A percentile compares a stretch with the other conserved stretches of the same genome.
phyloP scores from a whole-genome alignment of 768 basidiomycete genomes.

The Dioszegia crocea region DNA sequence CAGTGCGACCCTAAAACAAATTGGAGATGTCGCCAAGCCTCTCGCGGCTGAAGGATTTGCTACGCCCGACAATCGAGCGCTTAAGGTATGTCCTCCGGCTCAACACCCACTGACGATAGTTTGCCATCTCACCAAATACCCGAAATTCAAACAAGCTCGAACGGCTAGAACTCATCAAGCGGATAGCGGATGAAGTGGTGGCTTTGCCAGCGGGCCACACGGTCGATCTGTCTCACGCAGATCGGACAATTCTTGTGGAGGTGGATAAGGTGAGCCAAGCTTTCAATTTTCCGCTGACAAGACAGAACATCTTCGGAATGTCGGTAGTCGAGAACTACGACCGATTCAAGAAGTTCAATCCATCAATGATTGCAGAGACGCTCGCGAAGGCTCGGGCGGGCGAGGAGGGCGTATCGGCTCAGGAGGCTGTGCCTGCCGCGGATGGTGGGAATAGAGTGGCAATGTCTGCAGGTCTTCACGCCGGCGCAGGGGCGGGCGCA shows the following conservation, averaged over 20 bases:
- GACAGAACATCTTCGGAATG: conserved; percentile 31
- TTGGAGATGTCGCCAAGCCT: conserved; percentile 13
- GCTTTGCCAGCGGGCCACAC: conserved; percentile 21
- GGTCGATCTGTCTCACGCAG: conserved; percentile 35
- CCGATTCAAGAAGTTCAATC: conserved; percentile 30
- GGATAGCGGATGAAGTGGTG: conserved; percentile 29
- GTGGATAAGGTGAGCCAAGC: conserved; percentile 28
- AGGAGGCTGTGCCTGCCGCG: background rate
- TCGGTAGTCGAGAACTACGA: conserved; percentile 35
- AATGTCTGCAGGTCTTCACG: background rate
- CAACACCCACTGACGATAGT: conserved; percentile 18
- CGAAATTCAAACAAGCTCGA: conserved; percentile 31
- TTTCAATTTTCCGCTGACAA: background rate
- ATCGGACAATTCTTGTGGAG: conserved; percentile 36
- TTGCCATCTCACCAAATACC: conserved; percentile 24
- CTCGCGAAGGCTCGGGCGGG: conserved; percentile 11
- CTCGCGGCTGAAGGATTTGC: conserved; percentile 18
- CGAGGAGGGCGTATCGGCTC: background rate
- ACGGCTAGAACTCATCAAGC: conserved; percentile 34
- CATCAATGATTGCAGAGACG: conserved; percentile 6
- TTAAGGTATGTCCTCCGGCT: conserved; percentile 23
- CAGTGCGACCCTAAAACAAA: conserved; percentile 24
- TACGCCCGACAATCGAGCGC: conserved; percentile 15
- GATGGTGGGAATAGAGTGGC: background rate
- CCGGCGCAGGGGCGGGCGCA: background rate